phyloP scores from a whole-genome alignment of 257 asterid species.

The Scutellaria barbata region DNA sequence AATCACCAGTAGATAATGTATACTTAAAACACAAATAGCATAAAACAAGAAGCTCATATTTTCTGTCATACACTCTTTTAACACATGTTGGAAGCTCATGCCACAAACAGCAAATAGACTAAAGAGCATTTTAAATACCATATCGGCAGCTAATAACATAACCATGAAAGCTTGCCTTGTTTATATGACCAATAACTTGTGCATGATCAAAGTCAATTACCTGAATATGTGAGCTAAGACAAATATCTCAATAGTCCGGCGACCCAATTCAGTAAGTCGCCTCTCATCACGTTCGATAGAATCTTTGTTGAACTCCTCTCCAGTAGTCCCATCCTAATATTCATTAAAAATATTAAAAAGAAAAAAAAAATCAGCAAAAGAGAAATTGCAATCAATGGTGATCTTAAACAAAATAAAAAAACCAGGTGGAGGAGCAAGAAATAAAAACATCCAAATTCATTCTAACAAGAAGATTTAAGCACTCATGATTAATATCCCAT shows the following conservation, averaged over 20 bases:
- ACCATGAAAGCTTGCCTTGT: background rate
- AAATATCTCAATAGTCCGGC: slow-evolving; percentile 91
- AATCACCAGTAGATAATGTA: background rate
- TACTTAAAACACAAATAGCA: background rate
- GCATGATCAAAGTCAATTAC: slow-evolving; percentile 41
- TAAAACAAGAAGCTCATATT: background rate
- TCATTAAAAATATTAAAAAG: slow-evolving; percentile 3
- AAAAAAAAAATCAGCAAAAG: slow-evolving; percentile 24
- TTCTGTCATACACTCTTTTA: background rate
- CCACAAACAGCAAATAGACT: slow-evolving; percentile 4
- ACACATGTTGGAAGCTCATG: background rate
- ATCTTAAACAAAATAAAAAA: background rate
- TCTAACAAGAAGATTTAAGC: slow-evolving; percentile 8
- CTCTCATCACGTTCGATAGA: slow-evolving; percentile 85
- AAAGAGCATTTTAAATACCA: slow-evolving; percentile 41
- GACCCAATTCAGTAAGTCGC: slow-evolving; percentile 92
- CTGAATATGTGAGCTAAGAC: slow-evolving; percentile 86
- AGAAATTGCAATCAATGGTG: background rate
- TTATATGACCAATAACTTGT: background rate
- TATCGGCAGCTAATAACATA: slow-evolving; percentile 34
- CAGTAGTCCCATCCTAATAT: slow-evolving; percentile 75
- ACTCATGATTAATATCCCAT: background rate
- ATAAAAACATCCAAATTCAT: background rate
- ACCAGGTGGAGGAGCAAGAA: background rate
- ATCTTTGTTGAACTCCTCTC: slow-evolving; percentile 81